Evolutionary conservation across 2,329 filamentous ascomycete species (phyloP).

Genomic region (Exserohilum rostratum): DNA sequence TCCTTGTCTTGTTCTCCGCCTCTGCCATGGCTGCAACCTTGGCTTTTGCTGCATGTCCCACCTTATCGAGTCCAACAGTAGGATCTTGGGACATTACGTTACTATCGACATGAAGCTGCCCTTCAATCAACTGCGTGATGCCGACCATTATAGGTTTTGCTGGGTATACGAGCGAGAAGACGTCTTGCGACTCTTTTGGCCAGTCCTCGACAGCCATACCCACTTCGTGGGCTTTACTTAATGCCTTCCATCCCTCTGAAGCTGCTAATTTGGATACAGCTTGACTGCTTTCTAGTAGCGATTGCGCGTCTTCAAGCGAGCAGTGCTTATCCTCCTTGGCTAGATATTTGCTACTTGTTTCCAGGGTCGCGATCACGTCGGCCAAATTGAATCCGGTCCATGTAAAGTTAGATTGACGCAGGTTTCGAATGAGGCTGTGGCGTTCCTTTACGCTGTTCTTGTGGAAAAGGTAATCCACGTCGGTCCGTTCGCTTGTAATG

Average conservation of each 20-base stretch:
- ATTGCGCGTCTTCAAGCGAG: conserved; percentile 62
- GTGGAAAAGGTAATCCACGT: conserved; percentile 89
- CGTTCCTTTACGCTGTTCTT: conserved; percentile 71
- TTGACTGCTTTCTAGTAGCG: conserved; percentile 69
- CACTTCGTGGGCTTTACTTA: conserved; percentile 76
- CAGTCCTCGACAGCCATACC: conserved; percentile 74
- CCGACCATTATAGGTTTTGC: conserved; percentile 62
- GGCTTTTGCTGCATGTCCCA: conserved; percentile 38
- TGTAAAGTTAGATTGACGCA: conserved; percentile 85
- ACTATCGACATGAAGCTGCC: conserved; percentile 61
- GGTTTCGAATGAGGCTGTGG: conserved; percentile 73
- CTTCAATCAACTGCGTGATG: conserved; percentile 61
- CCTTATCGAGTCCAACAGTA: conserved; percentile 27
- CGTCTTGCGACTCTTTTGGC: conserved; percentile 62
- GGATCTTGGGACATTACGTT: conserved; percentile 35
- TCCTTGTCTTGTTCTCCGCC: conserved; percentile 23
- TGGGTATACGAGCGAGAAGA: conserved; percentile 68
- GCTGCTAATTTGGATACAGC: conserved; percentile 65
- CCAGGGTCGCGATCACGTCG: conserved; percentile 68
- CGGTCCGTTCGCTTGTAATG: conserved; percentile 82
- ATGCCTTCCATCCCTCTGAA: conserved; percentile 69
- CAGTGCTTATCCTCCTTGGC: conserved; percentile 65
- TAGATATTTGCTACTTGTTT: conserved; percentile 72
- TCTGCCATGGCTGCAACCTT: conserved; percentile 33
- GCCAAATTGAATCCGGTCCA: conserved; percentile 74